Conservation (phyloP, 257 asterid genomes). For the Coffea eugenioides region DNA sequence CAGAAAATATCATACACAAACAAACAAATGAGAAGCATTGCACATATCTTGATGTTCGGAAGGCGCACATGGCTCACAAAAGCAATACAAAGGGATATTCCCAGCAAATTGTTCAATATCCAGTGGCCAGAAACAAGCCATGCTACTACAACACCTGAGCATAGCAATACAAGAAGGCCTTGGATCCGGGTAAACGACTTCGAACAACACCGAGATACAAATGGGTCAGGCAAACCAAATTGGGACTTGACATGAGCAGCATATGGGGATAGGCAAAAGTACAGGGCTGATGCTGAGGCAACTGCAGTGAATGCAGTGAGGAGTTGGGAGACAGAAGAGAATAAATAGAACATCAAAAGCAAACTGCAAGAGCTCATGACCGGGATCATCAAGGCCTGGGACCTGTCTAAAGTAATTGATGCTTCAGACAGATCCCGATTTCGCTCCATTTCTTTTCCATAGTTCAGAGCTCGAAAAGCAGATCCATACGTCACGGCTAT, state of each 20-base stretch:
- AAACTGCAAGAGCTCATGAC: slow-evolving; percentile 94
- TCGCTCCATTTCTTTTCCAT: slow-evolving; percentile 93
- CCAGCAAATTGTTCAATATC: slow-evolving; percentile 87
- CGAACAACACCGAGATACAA: slow-evolving; percentile 78
- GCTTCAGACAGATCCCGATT: slow-evolving; percentile 86
- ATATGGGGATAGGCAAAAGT: slow-evolving; percentile 81
- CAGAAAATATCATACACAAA: slow-evolving; percentile 90
- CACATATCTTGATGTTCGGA: slow-evolving; percentile 93
- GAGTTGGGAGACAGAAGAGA: slow-evolving; percentile 87
- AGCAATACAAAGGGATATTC: slow-evolving; percentile 91
- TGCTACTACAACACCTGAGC: slow-evolving; percentile 49
- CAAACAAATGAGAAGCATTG: slow-evolving; percentile 79
- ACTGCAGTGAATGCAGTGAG: slow-evolving; percentile 86
- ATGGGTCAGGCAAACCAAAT: slow-evolving; percentile 76
- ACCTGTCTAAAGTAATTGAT: slow-evolving; percentile 82
- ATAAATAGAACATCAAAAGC: slow-evolving; percentile 92
- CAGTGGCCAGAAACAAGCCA: slow-evolving; percentile 96
- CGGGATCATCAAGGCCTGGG: slow-evolving; percentile 96
- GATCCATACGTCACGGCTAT: slow-evolving; percentile 75
- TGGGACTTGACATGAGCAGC: slow-evolving; percentile 51
- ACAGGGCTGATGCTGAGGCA: slow-evolving; percentile 85
- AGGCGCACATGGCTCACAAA: slow-evolving; percentile 97
- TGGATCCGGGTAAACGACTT: slow-evolving; percentile 73
- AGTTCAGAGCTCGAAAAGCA: slow-evolving; percentile 78
- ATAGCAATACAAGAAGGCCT: slow-evolving; percentile 47